phyloP scores from a whole-genome alignment of 192 early-diverging fungal genomes.

The Linnemannia zychae region DNA sequence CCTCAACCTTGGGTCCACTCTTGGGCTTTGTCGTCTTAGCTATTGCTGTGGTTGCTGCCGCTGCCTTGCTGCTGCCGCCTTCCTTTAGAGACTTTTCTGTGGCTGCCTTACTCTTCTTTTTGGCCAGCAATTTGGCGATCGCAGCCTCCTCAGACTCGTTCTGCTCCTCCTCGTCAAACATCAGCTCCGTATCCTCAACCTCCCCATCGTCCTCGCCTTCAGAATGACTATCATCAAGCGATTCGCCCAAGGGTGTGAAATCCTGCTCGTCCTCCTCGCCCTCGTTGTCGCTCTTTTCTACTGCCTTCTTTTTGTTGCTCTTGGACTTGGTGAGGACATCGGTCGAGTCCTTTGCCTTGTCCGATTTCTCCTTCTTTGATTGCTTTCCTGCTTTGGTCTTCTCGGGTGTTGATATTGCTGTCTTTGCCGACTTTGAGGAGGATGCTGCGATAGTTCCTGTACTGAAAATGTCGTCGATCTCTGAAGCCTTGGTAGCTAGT shows the following conservation, averaged over 20 bases:
- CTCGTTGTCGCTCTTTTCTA: background rate
- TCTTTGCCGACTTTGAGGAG: slow-evolving; percentile 3
- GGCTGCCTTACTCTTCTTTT: slow-evolving; percentile 30
- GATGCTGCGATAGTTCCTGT: slow-evolving; percentile 27
- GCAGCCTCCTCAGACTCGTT: slow-evolving; percentile 52
- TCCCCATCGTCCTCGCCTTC: slow-evolving; percentile 20
- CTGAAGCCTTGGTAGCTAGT: slow-evolving; percentile 32
- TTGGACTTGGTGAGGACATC: background rate
- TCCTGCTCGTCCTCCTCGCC: slow-evolving; percentile 18
- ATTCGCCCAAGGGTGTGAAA: slow-evolving; percentile 13
- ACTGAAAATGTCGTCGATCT: slow-evolving; percentile 55
- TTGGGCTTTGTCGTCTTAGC: slow-evolving; percentile 12
- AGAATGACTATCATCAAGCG: slow-evolving; percentile 15
- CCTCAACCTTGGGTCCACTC: slow-evolving; percentile 43
- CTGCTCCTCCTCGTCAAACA: slow-evolving; percentile 49
- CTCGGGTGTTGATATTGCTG: background rate
- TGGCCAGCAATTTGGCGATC: slow-evolving; percentile 37
- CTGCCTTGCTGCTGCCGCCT: no score
- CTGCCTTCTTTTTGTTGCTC: background rate
- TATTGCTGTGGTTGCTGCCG: background rate
- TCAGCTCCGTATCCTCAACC: slow-evolving; percentile 27
- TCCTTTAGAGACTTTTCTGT: background rate
- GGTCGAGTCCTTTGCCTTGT: slow-evolving; percentile 6
- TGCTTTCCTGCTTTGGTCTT: background rate
- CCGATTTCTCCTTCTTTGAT: slow-evolving; percentile 1